phyloP scores from a whole-genome alignment of 352 stramenopile species.

The Thalassiosira ordinaria region DNA sequence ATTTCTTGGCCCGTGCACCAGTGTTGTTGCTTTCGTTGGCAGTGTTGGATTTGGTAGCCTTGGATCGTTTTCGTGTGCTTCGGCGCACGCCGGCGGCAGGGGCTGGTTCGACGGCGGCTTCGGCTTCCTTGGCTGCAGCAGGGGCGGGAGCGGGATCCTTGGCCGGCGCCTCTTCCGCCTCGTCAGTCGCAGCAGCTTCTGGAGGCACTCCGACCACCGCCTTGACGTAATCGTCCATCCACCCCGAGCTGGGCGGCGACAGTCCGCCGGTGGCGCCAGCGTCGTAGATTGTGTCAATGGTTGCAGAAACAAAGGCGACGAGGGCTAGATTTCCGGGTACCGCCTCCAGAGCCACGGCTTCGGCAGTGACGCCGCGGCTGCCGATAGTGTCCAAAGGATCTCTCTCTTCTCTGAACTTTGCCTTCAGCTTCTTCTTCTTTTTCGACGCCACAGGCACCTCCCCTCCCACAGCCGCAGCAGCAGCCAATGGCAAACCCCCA shows the following conservation, averaged over 20 bases:
- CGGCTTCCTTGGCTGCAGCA: background rate
- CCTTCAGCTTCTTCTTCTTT: constrained; percentile 29
- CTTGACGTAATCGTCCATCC: constrained; percentile 70
- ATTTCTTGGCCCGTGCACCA: constrained; percentile 14
- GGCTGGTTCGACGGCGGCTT: background rate
- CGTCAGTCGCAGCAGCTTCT: background rate
- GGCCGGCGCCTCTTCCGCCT: background rate
- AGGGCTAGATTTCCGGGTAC: constrained; percentile 53
- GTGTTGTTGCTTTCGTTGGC: background rate
- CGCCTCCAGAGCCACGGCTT: background rate
- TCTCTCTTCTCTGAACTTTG: too few relatives aligned
- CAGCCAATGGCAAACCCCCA: too few relatives aligned
- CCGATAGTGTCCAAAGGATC: too few relatives aligned
- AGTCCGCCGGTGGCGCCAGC: constrained; percentile 46
- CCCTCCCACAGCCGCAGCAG: background rate
- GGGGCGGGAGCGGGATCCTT: background rate
- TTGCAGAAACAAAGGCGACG: constrained; percentile 51
- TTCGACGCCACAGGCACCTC: too few relatives aligned
- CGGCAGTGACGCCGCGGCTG: background rate
- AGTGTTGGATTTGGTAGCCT: constrained; percentile 29
- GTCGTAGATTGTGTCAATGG: constrained; percentile 66
- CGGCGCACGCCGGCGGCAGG: constrained; percentile 6
- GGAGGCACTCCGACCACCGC: constrained; percentile 13
- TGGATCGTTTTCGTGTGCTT: constrained; percentile 23
- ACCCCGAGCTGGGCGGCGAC: constrained; percentile 51